Evolutionary conservation across 176 grass and related monocot species (phyloP), one percentile per base, ranked within the genome.

Genomic region (Oryza meyeriana): DNA sequence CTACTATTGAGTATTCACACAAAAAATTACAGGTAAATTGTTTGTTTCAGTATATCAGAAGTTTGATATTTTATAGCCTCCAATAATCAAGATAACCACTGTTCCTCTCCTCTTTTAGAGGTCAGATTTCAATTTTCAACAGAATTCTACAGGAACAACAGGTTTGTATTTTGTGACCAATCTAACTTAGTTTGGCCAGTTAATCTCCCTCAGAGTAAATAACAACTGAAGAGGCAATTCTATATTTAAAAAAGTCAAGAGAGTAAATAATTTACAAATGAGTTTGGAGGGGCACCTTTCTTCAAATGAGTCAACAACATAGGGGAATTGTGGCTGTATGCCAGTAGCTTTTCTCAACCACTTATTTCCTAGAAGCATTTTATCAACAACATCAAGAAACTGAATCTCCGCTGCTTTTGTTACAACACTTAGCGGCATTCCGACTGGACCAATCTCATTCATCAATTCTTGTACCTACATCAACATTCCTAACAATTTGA

Each of bases 291-390:
- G 4, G 32, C 63, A 95, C 90, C 92, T 95, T 85, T 98, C 92
- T 93, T 98, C 95, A 93, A 98, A 98, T 85, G 92, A 93, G 44
- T 98, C 95, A 38, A 98, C 95, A 50, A 95, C 35, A 71, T 95
- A 98, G 61, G 90, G 95, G 67, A 98, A 93, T 70, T 81, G 92
- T 36, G 92, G 95, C 77, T 98, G 92, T 85, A 98, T 91, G 13
- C 92, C 90, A 34, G 83, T 87, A 70, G 95, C 92, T 91, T 90
- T 98, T 89, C 95, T 90, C 77, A 98, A 85, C 92, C 92, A 98
- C 86, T 94, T 98, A 68, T 98, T 98, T 78, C 95, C 92, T 79
- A 92, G 61, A 85, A 97, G 88, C 57, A 94, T 75, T 85, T 86
- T 94, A 84, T 95, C 92, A 70, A 91, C 92, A 79, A 86, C 84